Conservation (phyloP, 805 yeast species). For the Spathaspora passalidarum region DNA sequence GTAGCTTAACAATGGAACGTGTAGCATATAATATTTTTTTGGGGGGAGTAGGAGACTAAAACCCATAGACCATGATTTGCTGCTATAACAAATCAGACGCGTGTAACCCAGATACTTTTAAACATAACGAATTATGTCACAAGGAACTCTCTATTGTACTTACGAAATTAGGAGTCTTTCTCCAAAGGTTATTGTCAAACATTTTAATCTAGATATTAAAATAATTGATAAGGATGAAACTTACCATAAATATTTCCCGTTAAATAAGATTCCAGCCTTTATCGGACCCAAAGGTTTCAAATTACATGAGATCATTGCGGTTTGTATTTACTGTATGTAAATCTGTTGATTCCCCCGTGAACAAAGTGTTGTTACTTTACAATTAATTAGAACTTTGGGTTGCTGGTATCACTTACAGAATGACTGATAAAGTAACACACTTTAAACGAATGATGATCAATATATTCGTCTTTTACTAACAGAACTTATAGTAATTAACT, state of each 20-base stretch:
- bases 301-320: slow-evolving; percentile 66
- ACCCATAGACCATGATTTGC: too few species aligned
- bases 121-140: too few species aligned
- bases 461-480: too few species aligned
- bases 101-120: too few species aligned
- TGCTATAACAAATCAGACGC: too few species aligned
- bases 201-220: slow-evolving; percentile 57
- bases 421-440: too few species aligned
- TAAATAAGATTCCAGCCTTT: slow-evolving; percentile 65
- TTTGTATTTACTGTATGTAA: slow-evolving; percentile 55
- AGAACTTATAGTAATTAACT: slow-evolving; percentile 50
- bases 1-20: too few species aligned
- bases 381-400: slow-evolving; percentile 74
- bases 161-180: slow-evolving; percentile 27
- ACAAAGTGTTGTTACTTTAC: slow-evolving; percentile 2
- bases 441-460: too few species aligned
- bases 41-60: too few species aligned
- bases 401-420: too few species aligned
- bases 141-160: slow-evolving; percentile 59
- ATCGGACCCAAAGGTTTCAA: slow-evolving; percentile 70
- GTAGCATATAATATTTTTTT: too few species aligned
- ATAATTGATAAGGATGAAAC: slow-evolving; percentile 42
- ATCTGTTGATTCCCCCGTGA: neutral
- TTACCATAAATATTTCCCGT: slow-evolving; percentile 56
- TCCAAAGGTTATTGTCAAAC: slow-evolving; percentile 52